Base-by-base conservation (phyloP, 257 asterid species). In the Nyctanthes arbortristis region DNA sequence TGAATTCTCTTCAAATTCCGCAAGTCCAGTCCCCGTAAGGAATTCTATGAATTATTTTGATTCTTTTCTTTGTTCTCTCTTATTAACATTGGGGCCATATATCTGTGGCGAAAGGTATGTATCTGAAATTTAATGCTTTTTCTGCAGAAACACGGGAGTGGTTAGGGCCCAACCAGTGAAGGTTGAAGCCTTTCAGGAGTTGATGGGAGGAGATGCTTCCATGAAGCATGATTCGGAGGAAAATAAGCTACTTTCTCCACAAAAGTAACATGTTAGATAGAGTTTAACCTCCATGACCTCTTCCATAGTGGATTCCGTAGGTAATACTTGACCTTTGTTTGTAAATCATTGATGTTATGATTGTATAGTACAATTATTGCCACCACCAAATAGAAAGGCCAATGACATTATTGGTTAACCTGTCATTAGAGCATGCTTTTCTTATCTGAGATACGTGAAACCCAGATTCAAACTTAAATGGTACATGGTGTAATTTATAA, bases 161-260 rank as follows among this genome's bases (percentile, higher is more conserved):
- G 67, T 85, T 3, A 89, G 99, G 89, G 96, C 99, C 33, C 99
- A 88, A 52, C 99, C 99, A 0, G 96, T 94, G 30, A 94, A 93
- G 82, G 97, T 94, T 58, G 97, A 91, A 89, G 99, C 97, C 22
- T 94, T 94, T 74, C 99, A 91, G 78, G 99, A 94, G 81, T 79
- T 94, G 75, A 89, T 91, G 97, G 95, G 96, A 28, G 97, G 96
- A 63, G 96, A 88, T 81, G 74, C 97, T 30, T 66, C 95, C 34
- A 37, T 79, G 79, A 93, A 91, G 87, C 96, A 89, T 61, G 93
- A 86, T 61, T 76, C 85, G 0, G 97, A 91, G 59, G 99, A 94
- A 77, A 87, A 79, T 80, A 91, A 94, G 85, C 84, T 89, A n/a
- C 80, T 82, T 52, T 89, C 96, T 65, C 96, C 91, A 14, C 81